Evolutionary conservation across 495 filamentous ascomycete genomes (phyloP).

Genomic region (Neurospora sp.): DNA sequence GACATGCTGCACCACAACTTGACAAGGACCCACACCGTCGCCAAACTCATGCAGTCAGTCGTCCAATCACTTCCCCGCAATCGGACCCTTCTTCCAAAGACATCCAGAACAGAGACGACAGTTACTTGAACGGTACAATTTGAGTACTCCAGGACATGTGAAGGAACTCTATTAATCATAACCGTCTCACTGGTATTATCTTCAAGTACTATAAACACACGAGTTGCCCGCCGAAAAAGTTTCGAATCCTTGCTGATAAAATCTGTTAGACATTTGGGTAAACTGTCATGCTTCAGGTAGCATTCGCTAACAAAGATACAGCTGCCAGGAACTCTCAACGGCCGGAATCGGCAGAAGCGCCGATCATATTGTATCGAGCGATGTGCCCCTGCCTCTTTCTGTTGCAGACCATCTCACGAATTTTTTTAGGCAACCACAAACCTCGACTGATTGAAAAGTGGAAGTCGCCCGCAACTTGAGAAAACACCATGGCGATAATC

Average conservation of each 20-base stretch:
- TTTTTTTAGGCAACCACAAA: not conserved
- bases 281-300: not conserved
- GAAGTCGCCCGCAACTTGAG: not conserved
- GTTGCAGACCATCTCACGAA: not conserved
- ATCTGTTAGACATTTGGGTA: not conserved
- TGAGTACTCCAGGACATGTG: no score
- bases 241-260: not conserved
- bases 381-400: not conserved
- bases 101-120: not conserved
- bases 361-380: not conserved
- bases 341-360: not conserved
- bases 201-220: not conserved
- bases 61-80: not conserved
- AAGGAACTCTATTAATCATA: no score
- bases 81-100: not conserved
- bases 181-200: no score
- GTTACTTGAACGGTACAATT: no score
- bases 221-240: not conserved
- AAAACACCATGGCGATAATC: not conserved
- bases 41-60: not conserved
- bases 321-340: not conserved
- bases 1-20: slow-evolving; percentile 15
- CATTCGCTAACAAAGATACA: not conserved
- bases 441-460: not conserved
- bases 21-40: not conserved